Evolutionary conservation across 106 monocot genomes (phyloP), one percentile per base, ranked within the genome.

Genomic region (Dioscorea zingiberensis): DNA sequence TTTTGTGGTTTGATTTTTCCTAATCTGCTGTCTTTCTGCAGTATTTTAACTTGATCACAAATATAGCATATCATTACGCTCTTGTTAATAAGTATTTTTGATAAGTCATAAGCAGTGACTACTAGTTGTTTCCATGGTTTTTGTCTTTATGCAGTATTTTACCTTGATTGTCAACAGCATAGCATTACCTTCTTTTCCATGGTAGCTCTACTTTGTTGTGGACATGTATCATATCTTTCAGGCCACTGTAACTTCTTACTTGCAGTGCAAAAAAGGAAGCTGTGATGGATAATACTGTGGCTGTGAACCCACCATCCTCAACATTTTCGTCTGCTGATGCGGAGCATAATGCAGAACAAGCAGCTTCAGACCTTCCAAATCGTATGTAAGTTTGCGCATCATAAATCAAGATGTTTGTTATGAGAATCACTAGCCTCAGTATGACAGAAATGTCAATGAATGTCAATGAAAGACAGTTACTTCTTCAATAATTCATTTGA

Each of bases 241-340:
- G 19, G 15, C 4, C 4, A 51, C 15, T 51, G 18, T 19, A 51
- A 19, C 2, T 19, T 51, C 19, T 16, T 18, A 51, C 3, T 16
- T 51, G 51, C 15, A 17, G 11, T 28, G 59, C 26, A 28, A 28
- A n/a, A n/a, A 14, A 27, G 3, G 2, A 27, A 59, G 27, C 13
- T 59, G 25, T 27, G 13, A 28, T 59, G 59, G 63, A 63, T 19
- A 46, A 21, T 63, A 14, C 63, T 19, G 38, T 27, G 44, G 63
- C 21, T 21, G 63, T 44, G 27, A 63, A 63, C 27, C 7, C 44
- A 45, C 18, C 38, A 63, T 44, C 44, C 44, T 45, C 63, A 21
- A 45, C 63, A 9, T 21, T 63, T 8, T 44, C 46, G 22, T 44
- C 63, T 11, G 15, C 2, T 21, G 63, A 21, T 63, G 44, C 17